Base-by-base conservation (phyloP, 2,329 filamentous ascomycete species). In the Passalora sequoiae region DNA sequence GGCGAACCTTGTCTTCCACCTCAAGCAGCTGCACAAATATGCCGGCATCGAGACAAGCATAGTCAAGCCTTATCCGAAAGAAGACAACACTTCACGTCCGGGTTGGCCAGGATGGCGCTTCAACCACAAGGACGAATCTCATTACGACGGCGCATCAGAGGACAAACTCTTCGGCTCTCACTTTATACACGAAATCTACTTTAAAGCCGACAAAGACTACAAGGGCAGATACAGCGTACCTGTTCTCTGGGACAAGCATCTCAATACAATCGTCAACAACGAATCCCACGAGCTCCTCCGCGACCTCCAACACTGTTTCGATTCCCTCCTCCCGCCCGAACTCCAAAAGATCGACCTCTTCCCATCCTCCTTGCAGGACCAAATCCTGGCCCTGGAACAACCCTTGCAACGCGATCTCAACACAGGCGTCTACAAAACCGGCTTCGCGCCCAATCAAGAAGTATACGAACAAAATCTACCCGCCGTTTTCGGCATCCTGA, bases 51-150 rank as follows among this genome's bases (percentile, higher is more conserved):
- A 73, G 4, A 55, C 80, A 15, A 78, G 75, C 1, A 67, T 83
- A 3, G 78, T 84, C 1, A 76, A 76, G 51, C 75, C 81, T 0
- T 84, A 84, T 49, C 81, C 81, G 0, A 85, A 84, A 58, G 80
- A 78, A 38, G 73, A 81, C 51, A 70, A 74, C 13, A 72, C 74
- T 6, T 80, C 80, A 24, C 83, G 78, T 76, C 76, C 77, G 0
- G 80, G 78, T 10, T 81, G 77, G 77, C 76, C 77, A 0, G 80
- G 78, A 9, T 81, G 77, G 77, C 68, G 70, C 21, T 84, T 84
- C 53, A 63, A 63, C 30, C 51, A 58, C n/a, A 33, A 46, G 12
- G 74, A 78, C 0, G 62, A 63, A 60, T 73, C 42, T 0, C 59
- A 75, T 38, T 55, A 74, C 72, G 13, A 74, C 70, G 12, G 57